Percentiles rank a stretch among this genome's conserved stretches.
These are phyloP conservation scores for Cladosporium halotolerans DNA, from an alignment of 2,329 filamentous ascomycete species.

Conservation along the genomic window DNA sequence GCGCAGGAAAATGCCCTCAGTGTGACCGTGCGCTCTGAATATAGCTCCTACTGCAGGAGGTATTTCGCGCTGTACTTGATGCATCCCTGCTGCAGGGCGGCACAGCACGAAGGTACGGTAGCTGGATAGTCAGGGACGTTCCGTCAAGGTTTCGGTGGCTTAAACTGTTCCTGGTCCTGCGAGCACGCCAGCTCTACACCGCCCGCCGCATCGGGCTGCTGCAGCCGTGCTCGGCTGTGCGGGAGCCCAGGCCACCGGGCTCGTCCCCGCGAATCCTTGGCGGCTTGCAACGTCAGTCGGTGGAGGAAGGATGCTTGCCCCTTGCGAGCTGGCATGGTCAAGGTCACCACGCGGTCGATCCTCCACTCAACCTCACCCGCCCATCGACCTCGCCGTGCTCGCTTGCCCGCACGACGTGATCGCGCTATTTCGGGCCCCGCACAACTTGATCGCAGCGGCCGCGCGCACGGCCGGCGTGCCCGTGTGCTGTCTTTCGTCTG, in stretches of 20 bases:
- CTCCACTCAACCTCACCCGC: conserved; percentile 4
- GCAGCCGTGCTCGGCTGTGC: background rate
- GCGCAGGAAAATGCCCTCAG: background rate
- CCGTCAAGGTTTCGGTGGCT: background rate
- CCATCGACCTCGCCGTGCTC: background rate
- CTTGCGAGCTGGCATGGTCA: background rate
- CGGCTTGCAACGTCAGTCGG: conserved; percentile 2
- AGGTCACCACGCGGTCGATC: background rate
- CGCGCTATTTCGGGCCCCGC: conserved; percentile 5
- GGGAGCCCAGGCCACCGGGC: background rate
- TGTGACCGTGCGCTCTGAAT: background rate
- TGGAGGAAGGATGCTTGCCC: background rate
- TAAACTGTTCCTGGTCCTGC: background rate
- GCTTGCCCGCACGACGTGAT: background rate
- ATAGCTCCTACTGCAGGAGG: conserved; percentile 3
- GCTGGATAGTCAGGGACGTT: background rate
- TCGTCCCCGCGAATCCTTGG: background rate
- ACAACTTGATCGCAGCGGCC: background rate
- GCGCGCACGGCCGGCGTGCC: background rate
- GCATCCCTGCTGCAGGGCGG: conserved; percentile 1
- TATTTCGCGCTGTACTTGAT: background rate
- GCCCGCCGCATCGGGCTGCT: background rate
- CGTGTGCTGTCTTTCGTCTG: too few species aligned
- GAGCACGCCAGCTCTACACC: background rate
- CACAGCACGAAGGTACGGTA: background rate